phyloP scores from a whole-genome alignment of 2,329 filamentous ascomycete species.

The Cladosporium colombiae region DNA sequence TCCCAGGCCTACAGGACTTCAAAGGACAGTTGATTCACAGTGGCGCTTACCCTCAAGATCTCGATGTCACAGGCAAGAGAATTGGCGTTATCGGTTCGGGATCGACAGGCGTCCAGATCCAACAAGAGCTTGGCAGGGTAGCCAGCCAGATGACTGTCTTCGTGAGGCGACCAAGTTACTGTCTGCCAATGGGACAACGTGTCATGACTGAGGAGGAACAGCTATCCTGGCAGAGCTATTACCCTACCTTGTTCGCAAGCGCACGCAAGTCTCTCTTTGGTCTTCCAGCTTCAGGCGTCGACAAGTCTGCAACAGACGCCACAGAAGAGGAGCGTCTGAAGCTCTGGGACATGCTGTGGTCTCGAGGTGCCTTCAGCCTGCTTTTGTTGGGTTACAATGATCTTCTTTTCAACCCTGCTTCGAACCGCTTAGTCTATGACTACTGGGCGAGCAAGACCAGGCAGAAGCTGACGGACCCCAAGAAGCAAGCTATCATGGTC shows the following conservation, averaged over 20 bases:
- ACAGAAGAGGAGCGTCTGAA: constrained; percentile 42
- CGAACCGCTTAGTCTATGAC: constrained; percentile 45
- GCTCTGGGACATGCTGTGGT: constrained; percentile 44
- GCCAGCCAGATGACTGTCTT: constrained; percentile 55
- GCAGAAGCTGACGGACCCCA: constrained; percentile 43
- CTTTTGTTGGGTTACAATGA: constrained; percentile 47
- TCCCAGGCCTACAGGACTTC: constrained; percentile 40
- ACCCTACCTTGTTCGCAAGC: constrained; percentile 50
- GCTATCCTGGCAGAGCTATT: constrained; percentile 44
- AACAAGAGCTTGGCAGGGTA: constrained; percentile 36
- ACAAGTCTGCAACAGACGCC: constrained; percentile 39
- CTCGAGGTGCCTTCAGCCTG: constrained; percentile 40
- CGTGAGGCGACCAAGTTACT: constrained; percentile 66
- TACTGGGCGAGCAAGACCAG: constrained; percentile 49
- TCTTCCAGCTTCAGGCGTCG: constrained; percentile 59
- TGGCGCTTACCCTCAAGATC: constrained; percentile 41
- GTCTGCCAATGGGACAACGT: constrained; percentile 60
- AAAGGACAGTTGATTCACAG: constrained; percentile 44
- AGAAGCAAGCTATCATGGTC: constrained; percentile 47
- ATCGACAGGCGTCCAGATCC: constrained; percentile 45
- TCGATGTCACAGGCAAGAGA: constrained; percentile 40
- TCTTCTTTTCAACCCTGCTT: constrained; percentile 37
- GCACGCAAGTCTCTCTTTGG: constrained; percentile 21
- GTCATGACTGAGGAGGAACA: constrained; percentile 54
- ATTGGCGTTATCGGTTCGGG: constrained; percentile 47